Evolutionary conservation across 2,329 filamentous ascomycete genomes (phyloP).

Genomic region (Sarocladiaceae sp.): DNA sequence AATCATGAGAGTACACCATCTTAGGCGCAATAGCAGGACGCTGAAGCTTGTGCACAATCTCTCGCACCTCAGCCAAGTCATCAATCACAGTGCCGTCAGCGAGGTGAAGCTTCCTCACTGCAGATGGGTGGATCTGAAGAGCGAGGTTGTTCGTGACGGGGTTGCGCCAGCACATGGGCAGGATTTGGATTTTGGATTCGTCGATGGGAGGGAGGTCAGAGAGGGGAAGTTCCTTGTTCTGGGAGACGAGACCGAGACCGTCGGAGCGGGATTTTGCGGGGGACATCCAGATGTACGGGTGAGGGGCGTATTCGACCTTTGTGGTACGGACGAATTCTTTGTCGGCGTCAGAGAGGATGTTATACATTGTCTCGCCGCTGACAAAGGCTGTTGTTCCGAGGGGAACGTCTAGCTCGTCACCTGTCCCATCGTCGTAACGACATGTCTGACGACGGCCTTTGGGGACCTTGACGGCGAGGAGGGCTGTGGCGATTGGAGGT

Average conservation of each 20-base stretch:
- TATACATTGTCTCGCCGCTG: slow-evolving; percentile 67
- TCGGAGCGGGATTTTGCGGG: slow-evolving; percentile 60
- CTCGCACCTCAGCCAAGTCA: slow-evolving; percentile 60
- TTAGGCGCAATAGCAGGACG: slow-evolving; percentile 66
- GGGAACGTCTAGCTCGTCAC: slow-evolving; percentile 62
- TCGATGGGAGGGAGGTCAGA: slow-evolving; percentile 63
- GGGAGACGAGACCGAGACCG: slow-evolving; percentile 67
- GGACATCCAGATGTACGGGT: slow-evolving; percentile 82
- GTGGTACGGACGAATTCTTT: slow-evolving; percentile 64
- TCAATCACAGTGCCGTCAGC: slow-evolving; percentile 65
- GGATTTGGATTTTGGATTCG: slow-evolving; percentile 60
- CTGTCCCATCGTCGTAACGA: slow-evolving; percentile 68
- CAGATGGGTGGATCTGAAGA: slow-evolving; percentile 70
- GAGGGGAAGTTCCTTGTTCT: slow-evolving; percentile 57
- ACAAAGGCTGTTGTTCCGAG: slow-evolving; percentile 76
- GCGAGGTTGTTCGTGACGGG: slow-evolving; percentile 65
- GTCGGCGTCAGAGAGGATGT: slow-evolving; percentile 59
- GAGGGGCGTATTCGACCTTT: slow-evolving; percentile 69
- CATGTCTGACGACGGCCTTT: slow-evolving; percentile 61
- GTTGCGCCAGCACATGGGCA: slow-evolving; percentile 77
- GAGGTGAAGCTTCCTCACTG: slow-evolving; percentile 64
- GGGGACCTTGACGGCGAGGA: slow-evolving; percentile 71
- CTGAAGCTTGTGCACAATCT: slow-evolving; percentile 66
- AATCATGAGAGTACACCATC: slow-evolving; percentile 70
- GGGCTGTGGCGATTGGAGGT: slow-evolving; percentile 68